phyloP scores from a whole-genome alignment of 2,329 filamentous ascomycete genomes.

The Xylariaceae sp. region DNA sequence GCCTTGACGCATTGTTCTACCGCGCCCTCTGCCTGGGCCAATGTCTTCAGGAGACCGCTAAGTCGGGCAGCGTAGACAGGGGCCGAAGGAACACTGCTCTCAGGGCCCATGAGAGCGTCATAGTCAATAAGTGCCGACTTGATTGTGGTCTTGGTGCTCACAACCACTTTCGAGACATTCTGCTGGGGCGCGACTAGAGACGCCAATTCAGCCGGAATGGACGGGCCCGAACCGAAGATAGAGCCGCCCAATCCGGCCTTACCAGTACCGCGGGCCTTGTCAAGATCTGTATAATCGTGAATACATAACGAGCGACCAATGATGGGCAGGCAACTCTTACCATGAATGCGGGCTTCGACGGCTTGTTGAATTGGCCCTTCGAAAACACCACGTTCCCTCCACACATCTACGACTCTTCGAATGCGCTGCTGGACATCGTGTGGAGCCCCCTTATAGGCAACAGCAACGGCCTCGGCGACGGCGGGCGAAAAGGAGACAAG shows the following conservation, averaged over 20 bases:
- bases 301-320: not conserved
- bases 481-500: constrained; percentile 85
- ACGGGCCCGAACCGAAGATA: constrained; percentile 57
- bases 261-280: constrained; percentile 51
- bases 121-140: constrained; percentile 75
- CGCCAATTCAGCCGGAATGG: constrained; percentile 70
- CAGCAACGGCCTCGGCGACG: constrained; percentile 81
- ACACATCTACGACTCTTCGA: constrained; percentile 86
- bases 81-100: constrained; percentile 64
- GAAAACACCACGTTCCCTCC: constrained; percentile 83
- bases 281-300: constrained; percentile 47
- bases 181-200: constrained; percentile 71
- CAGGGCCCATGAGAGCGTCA: constrained; percentile 71
- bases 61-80: constrained; percentile 89
- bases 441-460: constrained; percentile 86
- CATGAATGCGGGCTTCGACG: constrained; percentile 73
- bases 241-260: constrained; percentile 54
- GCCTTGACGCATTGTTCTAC: constrained; percentile 87
- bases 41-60: constrained; percentile 79
- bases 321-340: constrained; percentile 42
- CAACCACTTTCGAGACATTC: constrained; percentile 65
- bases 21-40: constrained; percentile 82
- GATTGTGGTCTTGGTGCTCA: constrained; percentile 61
- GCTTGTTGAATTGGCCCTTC: constrained; percentile 72
- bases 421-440: constrained; percentile 84